These are phyloP conservation scores for Polygonum aviculare DNA, from an alignment of 148 eudicot species.

Conservation along the genomic window DNA sequence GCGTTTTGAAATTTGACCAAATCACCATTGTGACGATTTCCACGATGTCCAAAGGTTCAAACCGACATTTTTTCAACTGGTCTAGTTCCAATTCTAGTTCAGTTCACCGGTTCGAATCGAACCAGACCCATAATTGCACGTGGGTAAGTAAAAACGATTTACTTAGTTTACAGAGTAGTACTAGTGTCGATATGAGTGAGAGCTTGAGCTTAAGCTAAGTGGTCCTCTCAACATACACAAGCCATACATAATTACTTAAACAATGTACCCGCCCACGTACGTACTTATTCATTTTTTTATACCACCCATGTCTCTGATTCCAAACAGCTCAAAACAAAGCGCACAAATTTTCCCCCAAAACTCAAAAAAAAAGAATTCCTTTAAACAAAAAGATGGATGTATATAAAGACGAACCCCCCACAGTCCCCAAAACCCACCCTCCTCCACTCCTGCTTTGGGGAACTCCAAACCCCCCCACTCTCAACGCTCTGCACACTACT, in stretches of 20 bases:
- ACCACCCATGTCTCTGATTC: not conserved
- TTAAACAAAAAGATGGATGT: not conserved
- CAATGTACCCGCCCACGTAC: not conserved
- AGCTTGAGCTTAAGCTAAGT: too few species aligned
- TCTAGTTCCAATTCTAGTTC: too few species aligned
- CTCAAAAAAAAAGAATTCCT: not conserved
- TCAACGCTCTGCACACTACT: not conserved
- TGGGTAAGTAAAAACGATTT: too few species aligned
- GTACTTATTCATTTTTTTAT: not conserved
- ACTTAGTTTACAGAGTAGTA: too few species aligned
- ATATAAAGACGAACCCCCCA: conserved; percentile 12
- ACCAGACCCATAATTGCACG: too few species aligned
- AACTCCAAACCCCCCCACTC: conserved; percentile 1
- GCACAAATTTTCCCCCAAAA: not conserved
- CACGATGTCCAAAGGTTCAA: too few species aligned
- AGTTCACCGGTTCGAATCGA: too few species aligned
- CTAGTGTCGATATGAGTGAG: too few species aligned
- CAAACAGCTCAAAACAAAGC: conserved; percentile 8
- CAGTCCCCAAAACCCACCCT: conserved; percentile 5
- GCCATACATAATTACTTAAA: not conserved
- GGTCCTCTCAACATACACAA: too few species aligned
- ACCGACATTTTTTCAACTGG: too few species aligned
- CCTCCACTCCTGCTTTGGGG: conserved; percentile 9
- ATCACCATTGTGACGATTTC: too few species aligned
- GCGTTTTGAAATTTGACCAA: too few species aligned